These are phyloP conservation scores for Draba incana DNA, from an alignment of 345 rosid genomes.

Conservation along the genomic window DNA sequence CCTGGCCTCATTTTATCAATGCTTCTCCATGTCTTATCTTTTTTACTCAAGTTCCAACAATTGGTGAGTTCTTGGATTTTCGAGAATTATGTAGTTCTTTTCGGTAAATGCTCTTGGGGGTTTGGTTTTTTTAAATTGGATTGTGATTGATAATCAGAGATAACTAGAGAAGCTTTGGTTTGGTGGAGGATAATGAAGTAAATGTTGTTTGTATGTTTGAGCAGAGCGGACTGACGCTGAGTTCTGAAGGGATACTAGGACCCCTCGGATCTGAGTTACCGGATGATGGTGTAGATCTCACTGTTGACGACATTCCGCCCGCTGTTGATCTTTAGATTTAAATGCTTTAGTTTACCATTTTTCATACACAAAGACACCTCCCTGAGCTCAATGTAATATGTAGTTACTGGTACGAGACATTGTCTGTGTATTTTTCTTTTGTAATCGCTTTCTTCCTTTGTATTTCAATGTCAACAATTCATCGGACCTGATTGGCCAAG, in stretches of 20 bases:
- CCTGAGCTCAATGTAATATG: conserved; percentile 23
- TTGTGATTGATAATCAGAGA: conserved; percentile 1
- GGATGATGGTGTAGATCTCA: conserved; percentile 77
- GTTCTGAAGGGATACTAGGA: conserved; percentile 80
- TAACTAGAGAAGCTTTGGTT: conserved; percentile 6
- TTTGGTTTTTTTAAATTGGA: background rate
- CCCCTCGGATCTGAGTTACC: conserved; percentile 71
- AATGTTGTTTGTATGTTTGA: conserved; percentile 24
- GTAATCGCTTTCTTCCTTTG: background rate
- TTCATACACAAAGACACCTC: conserved; percentile 24
- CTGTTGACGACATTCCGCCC: conserved; percentile 46
- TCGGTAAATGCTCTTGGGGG: background rate
- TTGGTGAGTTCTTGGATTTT: background rate
- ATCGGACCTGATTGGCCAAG: background rate
- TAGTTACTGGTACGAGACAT: conserved; percentile 8
- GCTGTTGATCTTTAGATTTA: conserved; percentile 42
- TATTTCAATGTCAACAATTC: background rate
- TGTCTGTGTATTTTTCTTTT: conserved; percentile 9
- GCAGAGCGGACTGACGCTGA: conserved; percentile 86
- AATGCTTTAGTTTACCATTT: conserved; percentile 6
- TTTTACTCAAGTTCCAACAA: conserved; percentile 4
- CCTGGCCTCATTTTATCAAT: conserved; percentile 1
- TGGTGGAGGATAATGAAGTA: background rate
- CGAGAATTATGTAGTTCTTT: conserved; percentile 5
- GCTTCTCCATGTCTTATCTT: background rate